phyloP scores from a whole-genome alignment of 2,329 filamentous ascomycete genomes.

The Cercospora canescens region DNA sequence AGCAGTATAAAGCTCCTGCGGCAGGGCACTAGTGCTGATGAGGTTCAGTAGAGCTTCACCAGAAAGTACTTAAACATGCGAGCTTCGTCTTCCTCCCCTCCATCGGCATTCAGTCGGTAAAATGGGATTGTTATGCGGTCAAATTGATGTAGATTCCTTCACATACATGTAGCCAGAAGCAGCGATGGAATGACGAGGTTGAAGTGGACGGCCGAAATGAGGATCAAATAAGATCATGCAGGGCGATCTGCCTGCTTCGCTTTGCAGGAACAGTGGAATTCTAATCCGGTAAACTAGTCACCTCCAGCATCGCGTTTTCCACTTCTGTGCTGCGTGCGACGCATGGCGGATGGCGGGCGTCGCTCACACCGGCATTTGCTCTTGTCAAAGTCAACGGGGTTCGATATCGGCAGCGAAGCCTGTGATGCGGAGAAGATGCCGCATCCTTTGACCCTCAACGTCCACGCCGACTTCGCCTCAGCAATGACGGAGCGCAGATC shows the following conservation, averaged over 20 bases:
- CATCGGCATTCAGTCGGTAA: too few relatives aligned
- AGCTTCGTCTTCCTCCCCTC: too few relatives aligned
- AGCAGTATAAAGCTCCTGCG: too few relatives aligned
- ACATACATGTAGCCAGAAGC: background rate
- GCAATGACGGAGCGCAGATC: conserved; percentile 1
- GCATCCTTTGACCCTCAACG: background rate
- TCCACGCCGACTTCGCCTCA: conserved; percentile 1
- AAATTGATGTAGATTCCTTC: background rate
- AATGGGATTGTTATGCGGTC: too few relatives aligned
- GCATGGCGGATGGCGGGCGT: background rate
- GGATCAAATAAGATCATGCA: conserved; percentile 6
- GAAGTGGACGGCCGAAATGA: background rate
- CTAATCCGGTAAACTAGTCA: background rate
- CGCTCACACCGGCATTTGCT: background rate
- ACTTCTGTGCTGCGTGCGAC: background rate
- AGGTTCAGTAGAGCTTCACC: too few relatives aligned
- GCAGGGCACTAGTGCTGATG: too few relatives aligned
- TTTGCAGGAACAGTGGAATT: background rate
- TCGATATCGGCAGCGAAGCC: conserved; percentile 1
- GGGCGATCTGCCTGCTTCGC: background rate
- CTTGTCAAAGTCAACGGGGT: background rate
- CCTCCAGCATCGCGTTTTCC: background rate
- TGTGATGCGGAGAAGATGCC: background rate
- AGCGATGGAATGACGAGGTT: background rate
- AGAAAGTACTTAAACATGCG: too few relatives aligned